phyloP scores from a whole-genome alignment of 75 land plant species.

The Azolla pinnata region DNA sequence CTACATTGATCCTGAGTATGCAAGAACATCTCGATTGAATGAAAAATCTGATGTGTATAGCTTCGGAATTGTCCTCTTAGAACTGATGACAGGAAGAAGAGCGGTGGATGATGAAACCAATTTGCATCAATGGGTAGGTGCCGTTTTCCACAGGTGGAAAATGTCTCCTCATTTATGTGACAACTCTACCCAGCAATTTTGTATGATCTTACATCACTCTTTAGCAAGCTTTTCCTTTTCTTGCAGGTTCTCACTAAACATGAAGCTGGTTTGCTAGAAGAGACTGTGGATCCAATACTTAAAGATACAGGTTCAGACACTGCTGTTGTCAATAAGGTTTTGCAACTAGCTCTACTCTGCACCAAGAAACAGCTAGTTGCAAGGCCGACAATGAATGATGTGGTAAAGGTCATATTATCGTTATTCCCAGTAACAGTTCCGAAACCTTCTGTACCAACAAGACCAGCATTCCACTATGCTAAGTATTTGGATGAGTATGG shows the following conservation, averaged over 20 bases:
- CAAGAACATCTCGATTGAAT: slow-evolving; percentile 77
- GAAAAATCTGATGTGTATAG: slow-evolving; percentile 98
- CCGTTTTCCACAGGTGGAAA: too few relatives aligned
- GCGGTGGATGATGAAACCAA: slow-evolving; percentile 88
- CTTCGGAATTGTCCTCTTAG: slow-evolving; percentile 85
- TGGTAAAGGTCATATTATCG: slow-evolving; percentile 58
- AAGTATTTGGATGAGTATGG: slow-evolving; percentile 60
- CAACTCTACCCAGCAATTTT: too few relatives aligned
- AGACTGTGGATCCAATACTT: slow-evolving; percentile 67
- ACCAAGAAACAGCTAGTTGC: slow-evolving; percentile 67
- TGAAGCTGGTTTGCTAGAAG: slow-evolving; percentile 66
- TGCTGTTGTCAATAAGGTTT: slow-evolving; percentile 57
- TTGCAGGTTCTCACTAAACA: slow-evolving; percentile 67
- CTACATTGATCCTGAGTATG: slow-evolving; percentile 97
- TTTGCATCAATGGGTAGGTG: slow-evolving; percentile 71
- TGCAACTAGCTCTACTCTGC: slow-evolving; percentile 90
- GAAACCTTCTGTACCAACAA: slow-evolving; percentile 11
- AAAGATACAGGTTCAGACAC: slow-evolving; percentile 61
- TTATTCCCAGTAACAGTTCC: slow-evolving; percentile 19
- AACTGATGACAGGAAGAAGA: slow-evolving; percentile 86
- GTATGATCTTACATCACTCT: too few relatives aligned
- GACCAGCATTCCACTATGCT: slow-evolving; percentile 15
- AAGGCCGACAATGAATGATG: slow-evolving; percentile 93
- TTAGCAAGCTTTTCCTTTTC: too few relatives aligned
- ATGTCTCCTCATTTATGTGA: too few relatives aligned